Evolutionary conservation across 2,329 filamentous ascomycete species (phyloP).

Genomic region (Thelonectria discophora): DNA sequence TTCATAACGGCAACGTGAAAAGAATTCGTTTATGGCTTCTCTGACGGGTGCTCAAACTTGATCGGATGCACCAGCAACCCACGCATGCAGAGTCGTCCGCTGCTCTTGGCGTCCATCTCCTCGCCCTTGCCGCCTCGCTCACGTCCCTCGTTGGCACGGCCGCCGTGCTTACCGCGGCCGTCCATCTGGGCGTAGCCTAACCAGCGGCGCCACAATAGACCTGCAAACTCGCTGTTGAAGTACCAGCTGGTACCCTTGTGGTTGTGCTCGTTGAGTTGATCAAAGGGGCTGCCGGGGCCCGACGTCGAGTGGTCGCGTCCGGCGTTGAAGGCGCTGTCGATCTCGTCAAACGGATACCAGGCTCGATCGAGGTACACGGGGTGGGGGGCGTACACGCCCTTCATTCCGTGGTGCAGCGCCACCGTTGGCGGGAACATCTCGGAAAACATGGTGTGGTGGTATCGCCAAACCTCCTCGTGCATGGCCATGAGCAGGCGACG

Average conservation of each 20-base stretch:
- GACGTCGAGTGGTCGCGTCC: constrained; percentile 73
- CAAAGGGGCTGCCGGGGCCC: constrained; percentile 73
- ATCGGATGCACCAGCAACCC: constrained; percentile 85
- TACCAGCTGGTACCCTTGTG: constrained; percentile 87
- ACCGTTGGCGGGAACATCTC: constrained; percentile 81
- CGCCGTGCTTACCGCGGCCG: constrained; percentile 60
- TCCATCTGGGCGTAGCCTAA: constrained; percentile 67
- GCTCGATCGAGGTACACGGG: constrained; percentile 80
- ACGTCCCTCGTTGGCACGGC: constrained; percentile 55
- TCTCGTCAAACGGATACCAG: constrained; percentile 72
- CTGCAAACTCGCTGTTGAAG: constrained; percentile 80
- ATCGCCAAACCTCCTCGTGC: constrained; percentile 76
- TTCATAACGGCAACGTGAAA: constrained; percentile 40
- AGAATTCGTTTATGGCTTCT: constrained; percentile 42
- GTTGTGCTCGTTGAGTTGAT: constrained; percentile 78
- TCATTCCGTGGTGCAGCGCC: constrained; percentile 79
- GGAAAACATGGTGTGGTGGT: constrained; percentile 77
- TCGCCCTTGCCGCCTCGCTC: constrained; percentile 62
- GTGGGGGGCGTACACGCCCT: constrained; percentile 83
- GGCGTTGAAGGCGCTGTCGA: constrained; percentile 82
- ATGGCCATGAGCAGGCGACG: constrained; percentile 73
- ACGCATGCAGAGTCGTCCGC: constrained; percentile 79
- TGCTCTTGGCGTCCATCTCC: constrained; percentile 54
- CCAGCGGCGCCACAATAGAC: constrained; percentile 83
- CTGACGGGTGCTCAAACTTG: constrained; percentile 69